Evolutionary conservation across 495 filamentous ascomycete genomes (phyloP).

Genomic region (Penicilliopsis zonata): DNA sequence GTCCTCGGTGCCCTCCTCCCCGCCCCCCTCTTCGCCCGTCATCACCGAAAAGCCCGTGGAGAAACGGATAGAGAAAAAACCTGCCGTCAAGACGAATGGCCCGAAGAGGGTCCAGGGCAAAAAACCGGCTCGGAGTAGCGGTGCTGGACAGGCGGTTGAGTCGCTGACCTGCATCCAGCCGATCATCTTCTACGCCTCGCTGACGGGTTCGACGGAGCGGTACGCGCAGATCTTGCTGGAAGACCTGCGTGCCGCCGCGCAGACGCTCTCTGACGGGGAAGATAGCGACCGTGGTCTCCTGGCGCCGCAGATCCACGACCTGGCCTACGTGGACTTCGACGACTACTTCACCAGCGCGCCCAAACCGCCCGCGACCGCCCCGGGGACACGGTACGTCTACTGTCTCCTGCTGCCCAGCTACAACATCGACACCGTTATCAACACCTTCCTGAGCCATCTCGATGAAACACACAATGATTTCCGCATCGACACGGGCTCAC

Average conservation of each 20-base stretch:
- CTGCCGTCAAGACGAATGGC: conserved; percentile 5
- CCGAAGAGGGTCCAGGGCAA: conserved; percentile 31
- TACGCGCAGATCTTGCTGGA: conserved; percentile 47
- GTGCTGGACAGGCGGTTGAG: conserved; percentile 8
- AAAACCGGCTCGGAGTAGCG: conserved; percentile 16
- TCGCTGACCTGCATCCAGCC: conserved; percentile 45
- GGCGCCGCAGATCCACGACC: conserved; percentile 56
- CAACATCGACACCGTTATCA: conserved; percentile 81
- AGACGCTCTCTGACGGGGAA: conserved; percentile 15
- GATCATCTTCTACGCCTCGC: conserved; percentile 76
- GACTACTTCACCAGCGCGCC: conserved; percentile 67
- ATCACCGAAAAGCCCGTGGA: conserved; percentile 7
- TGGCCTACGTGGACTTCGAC: conserved; percentile 80
- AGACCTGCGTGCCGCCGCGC: conserved; percentile 28
- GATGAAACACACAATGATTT: conserved; percentile 92
- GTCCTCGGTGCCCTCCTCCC: conserved; percentile 23
- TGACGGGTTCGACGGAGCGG: conserved; percentile 68
- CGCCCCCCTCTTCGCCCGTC: conserved; percentile 19
- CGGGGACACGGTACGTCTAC: conserved; percentile 57
- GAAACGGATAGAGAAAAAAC: neutral
- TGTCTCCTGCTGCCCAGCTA: conserved; percentile 75
- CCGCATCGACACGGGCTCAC: conserved; percentile 78
- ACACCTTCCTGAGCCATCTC: conserved; percentile 70
- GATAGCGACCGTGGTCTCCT: conserved; percentile 31
- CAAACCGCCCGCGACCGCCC: conserved; percentile 35